phyloP scores from a whole-genome alignment of 768 basidiomycete genomes.

The Tremella fuciformis region DNA sequence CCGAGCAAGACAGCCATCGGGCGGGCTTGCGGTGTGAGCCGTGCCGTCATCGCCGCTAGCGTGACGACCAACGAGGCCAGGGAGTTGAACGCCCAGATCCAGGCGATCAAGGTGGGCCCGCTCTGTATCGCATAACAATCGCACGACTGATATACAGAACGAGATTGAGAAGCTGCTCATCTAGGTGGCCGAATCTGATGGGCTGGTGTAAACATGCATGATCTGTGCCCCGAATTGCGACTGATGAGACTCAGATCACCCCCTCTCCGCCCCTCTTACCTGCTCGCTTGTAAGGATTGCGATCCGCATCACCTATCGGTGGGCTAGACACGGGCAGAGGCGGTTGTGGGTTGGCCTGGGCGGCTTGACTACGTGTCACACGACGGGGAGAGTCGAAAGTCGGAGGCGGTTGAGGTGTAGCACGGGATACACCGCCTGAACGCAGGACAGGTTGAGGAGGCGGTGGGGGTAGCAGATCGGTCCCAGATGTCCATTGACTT shows the following conservation, averaged over 20 bases:
- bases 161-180: slow-evolving; percentile 55
- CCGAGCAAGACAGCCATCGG: slow-evolving; percentile 93
- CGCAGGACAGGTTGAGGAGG: slow-evolving; percentile 43
- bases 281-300: slow-evolving; percentile 42
- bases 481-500: slow-evolving; percentile 38
- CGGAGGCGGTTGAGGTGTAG: slow-evolving; percentile 14
- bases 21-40: slow-evolving; percentile 89
- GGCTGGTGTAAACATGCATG: not conserved
- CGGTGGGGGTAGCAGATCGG: slow-evolving; percentile 48
- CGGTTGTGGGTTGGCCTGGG: slow-evolving; percentile 3
- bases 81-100: slow-evolving; percentile 85
- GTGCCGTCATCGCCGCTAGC: slow-evolving; percentile 91
- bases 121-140: not conserved
- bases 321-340: slow-evolving; percentile 6
- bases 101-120: slow-evolving; percentile 65
- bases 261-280: slow-evolving; percentile 37
- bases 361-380: slow-evolving; percentile 37
- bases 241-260: slow-evolving; percentile 24
- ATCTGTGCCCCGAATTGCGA: not conserved
- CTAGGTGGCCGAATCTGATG: slow-evolving; percentile 29
- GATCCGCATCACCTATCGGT: slow-evolving; percentile 37
- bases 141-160: slow-evolving; percentile 29
- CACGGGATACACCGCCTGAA: slow-evolving; percentile 29
- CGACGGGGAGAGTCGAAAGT: slow-evolving; percentile 28
- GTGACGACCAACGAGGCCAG: slow-evolving; percentile 94